These are phyloP conservation scores for Nitzschia sp. DNA, from an alignment of 108 stramenopile species.

Conservation along the genomic window DNA sequence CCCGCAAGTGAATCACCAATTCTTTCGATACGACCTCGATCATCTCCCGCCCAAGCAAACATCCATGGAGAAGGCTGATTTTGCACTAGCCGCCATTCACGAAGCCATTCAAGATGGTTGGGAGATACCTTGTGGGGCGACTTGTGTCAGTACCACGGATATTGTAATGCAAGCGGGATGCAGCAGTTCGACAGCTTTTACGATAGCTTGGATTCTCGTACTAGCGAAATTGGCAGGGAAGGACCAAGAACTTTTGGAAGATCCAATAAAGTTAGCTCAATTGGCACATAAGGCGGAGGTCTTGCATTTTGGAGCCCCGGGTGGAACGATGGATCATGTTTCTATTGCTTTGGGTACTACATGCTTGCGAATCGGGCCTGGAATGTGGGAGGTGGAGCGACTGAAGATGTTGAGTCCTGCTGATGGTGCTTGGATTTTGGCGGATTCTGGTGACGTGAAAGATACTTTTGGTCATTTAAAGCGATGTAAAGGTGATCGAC, in stretches of 20 bases:
- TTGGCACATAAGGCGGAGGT: constrained; percentile 36
- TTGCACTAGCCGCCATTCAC: constrained; percentile 44
- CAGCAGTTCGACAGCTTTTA: constrained; percentile 39
- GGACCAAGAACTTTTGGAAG: background rate
- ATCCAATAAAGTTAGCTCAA: constrained; percentile 17
- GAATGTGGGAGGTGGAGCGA: constrained; percentile 22
- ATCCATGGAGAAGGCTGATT: constrained; percentile 18
- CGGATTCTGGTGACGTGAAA: constrained; percentile 41
- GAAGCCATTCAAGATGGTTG: constrained; percentile 36
- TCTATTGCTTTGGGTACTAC: constrained; percentile 19
- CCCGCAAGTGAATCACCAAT: constrained; percentile 9
- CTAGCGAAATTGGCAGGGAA: constrained; percentile 18
- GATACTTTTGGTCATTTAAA: constrained; percentile 44
- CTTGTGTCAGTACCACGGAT: constrained; percentile 25
- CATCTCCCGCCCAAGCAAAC: constrained; percentile 22
- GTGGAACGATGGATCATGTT: constrained; percentile 48
- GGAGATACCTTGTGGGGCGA: constrained; percentile 22
- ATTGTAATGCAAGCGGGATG: constrained; percentile 36
- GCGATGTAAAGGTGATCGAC: constrained; percentile 36
- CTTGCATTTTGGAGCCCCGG: constrained; percentile 41
- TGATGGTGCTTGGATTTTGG: constrained; percentile 36
- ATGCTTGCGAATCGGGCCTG: constrained; percentile 40
- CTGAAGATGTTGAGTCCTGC: background rate
- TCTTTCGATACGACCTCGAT: constrained; percentile 18
- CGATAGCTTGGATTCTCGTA: constrained; percentile 27